Evolutionary conservation across 208 protist genomes (phyloP).

Genomic region (Acanthamoeba lugdunensis): DNA sequence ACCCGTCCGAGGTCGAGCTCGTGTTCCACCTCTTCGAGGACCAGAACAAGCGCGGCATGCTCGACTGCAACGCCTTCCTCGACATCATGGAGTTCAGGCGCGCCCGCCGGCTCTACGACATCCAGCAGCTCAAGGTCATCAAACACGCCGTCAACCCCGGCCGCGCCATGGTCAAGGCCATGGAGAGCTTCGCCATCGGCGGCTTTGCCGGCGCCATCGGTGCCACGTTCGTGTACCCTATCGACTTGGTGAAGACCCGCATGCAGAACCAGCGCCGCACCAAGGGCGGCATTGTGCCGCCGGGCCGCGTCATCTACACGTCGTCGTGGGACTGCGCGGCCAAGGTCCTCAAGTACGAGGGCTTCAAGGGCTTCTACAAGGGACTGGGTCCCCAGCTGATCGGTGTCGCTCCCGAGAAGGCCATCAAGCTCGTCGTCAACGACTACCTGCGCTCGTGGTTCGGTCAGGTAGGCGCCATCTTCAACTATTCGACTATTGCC

Average conservation of each 20-base stretch:
- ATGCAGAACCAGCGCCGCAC: conserved; percentile 85
- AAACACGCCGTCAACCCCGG: conserved; percentile 14
- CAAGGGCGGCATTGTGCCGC: conserved; percentile 38
- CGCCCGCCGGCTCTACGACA: conserved; percentile 54
- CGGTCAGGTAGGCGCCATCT: conserved; percentile 46
- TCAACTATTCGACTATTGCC: too few relatives aligned
- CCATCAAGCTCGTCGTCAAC: conserved; percentile 86
- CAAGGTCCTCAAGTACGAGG: conserved; percentile 74
- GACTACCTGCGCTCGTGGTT: conserved; percentile 83
- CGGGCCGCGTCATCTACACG: conserved; percentile 61
- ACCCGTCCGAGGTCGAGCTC: conserved; percentile 80
- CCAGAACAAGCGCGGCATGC: conserved; percentile 72
- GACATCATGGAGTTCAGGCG: conserved; percentile 71
- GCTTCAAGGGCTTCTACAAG: conserved; percentile 82
- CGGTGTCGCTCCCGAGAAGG: conserved; percentile 87
- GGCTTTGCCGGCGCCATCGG: conserved; percentile 38
- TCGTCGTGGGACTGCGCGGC: conserved; percentile 1
- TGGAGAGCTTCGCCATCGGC: conserved; percentile 80
- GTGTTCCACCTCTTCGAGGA: conserved; percentile 81
- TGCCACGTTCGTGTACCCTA: conserved; percentile 85
- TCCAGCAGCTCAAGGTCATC: neutral
- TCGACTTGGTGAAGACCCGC: conserved; percentile 87
- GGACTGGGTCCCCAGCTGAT: conserved; percentile 85
- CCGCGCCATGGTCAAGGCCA: conserved; percentile 49
- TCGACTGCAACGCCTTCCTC: conserved; percentile 41